Conservation (phyloP, 2,329 filamentous ascomycete genomes). For the Microdochium paspali region DNA sequence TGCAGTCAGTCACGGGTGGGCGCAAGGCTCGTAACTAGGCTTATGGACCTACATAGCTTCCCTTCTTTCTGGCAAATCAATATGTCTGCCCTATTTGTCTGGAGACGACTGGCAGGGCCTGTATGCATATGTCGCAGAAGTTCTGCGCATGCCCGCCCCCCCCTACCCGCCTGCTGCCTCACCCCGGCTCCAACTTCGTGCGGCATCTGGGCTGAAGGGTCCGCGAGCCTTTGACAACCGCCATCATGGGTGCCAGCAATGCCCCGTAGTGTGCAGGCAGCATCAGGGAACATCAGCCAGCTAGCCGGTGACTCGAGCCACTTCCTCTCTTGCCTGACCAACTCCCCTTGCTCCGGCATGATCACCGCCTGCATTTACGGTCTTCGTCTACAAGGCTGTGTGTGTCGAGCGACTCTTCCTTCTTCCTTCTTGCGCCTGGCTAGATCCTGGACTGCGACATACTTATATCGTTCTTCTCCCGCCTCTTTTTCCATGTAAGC, state of each 20-base stretch:
- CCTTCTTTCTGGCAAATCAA: neutral
- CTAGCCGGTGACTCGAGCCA: neutral
- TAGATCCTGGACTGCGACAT: neutral
- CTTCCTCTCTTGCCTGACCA: neutral
- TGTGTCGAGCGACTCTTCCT: neutral
- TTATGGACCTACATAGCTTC: neutral
- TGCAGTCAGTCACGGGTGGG: neutral
- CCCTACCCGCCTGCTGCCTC: neutral
- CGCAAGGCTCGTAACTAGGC: neutral
- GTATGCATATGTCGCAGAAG: neutral
- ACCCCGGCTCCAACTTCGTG: neutral
- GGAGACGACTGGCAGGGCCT: neutral
- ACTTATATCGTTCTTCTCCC: neutral
- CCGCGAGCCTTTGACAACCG: neutral
- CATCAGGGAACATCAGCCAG: neutral
- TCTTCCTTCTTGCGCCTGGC: neutral
- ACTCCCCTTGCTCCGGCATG: neutral
- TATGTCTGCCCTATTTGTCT: neutral
- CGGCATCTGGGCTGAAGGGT: neutral
- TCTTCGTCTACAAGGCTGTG: neutral
- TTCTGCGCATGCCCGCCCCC: neutral
- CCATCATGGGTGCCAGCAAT: conserved; percentile 1
- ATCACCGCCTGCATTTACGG: neutral
- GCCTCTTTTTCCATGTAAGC: neutral
- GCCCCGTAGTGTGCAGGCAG: neutral